phyloP scores from a whole-genome alignment of 2,329 filamentous ascomycete species.

The Graphilbum ipis-grandicollis region DNA sequence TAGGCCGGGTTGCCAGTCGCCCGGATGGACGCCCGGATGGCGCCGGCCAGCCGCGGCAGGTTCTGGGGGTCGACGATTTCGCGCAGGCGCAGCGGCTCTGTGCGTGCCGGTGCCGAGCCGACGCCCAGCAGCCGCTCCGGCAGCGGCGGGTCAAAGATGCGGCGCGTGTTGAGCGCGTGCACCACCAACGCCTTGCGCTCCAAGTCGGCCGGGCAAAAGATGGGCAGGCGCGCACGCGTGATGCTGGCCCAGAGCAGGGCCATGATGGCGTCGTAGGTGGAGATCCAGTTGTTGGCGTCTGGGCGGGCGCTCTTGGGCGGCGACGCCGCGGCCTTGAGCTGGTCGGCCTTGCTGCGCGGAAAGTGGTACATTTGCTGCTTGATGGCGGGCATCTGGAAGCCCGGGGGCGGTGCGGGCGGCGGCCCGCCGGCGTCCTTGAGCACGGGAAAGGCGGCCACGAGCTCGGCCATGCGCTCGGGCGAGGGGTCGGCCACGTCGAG shows the following conservation, averaged over 20 bases:
- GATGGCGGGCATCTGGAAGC: slow-evolving; percentile 5
- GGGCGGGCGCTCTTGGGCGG: slow-evolving; percentile 7
- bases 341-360: slow-evolving; percentile 22
- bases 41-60: slow-evolving; percentile 9
- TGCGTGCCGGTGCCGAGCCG: slow-evolving; percentile 7
- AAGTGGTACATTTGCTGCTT: slow-evolving; percentile 19
- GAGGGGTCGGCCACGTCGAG: slow-evolving; percentile 2
- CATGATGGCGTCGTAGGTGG: slow-evolving; percentile 26
- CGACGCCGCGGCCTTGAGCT: slow-evolving; percentile 19
- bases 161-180: slow-evolving; percentile 12
- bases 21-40: slow-evolving; percentile 11
- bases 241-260: slow-evolving; percentile 24
- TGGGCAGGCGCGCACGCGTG: slow-evolving; percentile 15
- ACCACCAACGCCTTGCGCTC: slow-evolving; percentile 4
- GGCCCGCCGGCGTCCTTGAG: slow-evolving; percentile 4
- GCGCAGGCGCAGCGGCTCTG: neutral
- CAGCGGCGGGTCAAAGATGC: slow-evolving; percentile 10
- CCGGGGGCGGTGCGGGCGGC: slow-evolving; percentile 1
- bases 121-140: slow-evolving; percentile 11
- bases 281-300: slow-evolving; percentile 19
- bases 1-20: slow-evolving; percentile 9
- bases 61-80: slow-evolving; percentile 1
- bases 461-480: neutral
- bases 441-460: neutral
- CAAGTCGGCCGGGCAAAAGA: slow-evolving; percentile 14